A percentile compares a stretch with the other conserved stretches of the same genome.
phyloP scores from a whole-genome alignment of 805 yeast species.

The Lipomyces sp. region DNA sequence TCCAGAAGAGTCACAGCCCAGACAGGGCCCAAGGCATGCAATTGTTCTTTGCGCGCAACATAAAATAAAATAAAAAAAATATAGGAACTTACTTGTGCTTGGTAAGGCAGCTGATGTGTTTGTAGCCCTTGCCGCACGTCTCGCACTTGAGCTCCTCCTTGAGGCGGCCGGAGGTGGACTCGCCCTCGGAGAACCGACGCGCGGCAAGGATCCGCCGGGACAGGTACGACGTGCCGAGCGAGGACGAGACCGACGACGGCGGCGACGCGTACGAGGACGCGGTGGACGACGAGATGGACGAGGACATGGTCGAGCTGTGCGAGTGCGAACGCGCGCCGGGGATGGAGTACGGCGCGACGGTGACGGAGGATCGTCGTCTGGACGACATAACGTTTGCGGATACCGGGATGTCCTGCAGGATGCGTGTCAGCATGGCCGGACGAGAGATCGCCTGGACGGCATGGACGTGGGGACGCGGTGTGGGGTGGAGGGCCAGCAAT shows the following conservation, averaged over 20 bases:
- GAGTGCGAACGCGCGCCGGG: slow-evolving; percentile 24
- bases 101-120: slow-evolving; percentile 52
- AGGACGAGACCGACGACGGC: slow-evolving; percentile 19
- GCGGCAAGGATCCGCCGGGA: slow-evolving; percentile 54
- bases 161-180: slow-evolving; percentile 65
- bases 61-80: not conserved
- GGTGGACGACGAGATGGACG: slow-evolving; percentile 17
- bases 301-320: slow-evolving; percentile 15
- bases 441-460: too few relatives aligned
- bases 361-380: slow-evolving; percentile 25
- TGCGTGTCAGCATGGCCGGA: not conserved
- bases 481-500: not conserved
- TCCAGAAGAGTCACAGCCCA: too few relatives aligned
- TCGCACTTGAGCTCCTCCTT: slow-evolving; percentile 85
- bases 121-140: slow-evolving; percentile 88
- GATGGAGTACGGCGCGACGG: slow-evolving; percentile 28
- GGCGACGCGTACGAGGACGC: slow-evolving; percentile 13
- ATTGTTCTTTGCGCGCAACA: not conserved
- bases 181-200: slow-evolving; percentile 75
- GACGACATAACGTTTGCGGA: slow-evolving; percentile 11
- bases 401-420: slow-evolving; percentile 7
- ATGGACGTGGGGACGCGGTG: too few relatives aligned
- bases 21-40: not conserved
- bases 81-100: slow-evolving; percentile 25
- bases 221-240: slow-evolving; percentile 18